Base-by-base conservation (phyloP, 2,329 filamentous ascomycete species). In the Parastagonospora avenae region DNA sequence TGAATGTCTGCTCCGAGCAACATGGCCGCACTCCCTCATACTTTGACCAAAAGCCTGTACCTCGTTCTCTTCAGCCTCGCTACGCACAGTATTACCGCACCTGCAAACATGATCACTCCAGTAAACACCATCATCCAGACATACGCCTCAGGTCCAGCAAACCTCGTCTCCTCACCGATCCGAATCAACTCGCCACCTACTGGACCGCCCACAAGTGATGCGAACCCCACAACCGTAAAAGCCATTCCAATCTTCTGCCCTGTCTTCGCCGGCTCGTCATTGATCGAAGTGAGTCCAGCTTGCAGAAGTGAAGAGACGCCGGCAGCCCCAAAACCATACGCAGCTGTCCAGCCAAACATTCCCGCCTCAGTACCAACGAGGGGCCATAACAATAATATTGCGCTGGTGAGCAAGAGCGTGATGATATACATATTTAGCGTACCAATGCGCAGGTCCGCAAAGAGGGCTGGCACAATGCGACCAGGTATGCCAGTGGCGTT, bases 381-480 rank as follows among this genome's bases (percentile, higher is more conserved):
- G 19, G 19, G 19, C 19, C 19, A 24, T 3, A 24, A 24, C 19
- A 24, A 24, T 5, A 24, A 24, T 24, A 24, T 24, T 5, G 19
- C 19, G 19, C 19, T 24, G 19, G 19, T 24, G 5, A 24, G 19
- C 19, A 24, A 24, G 19, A 24, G 19, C 19, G 19, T 24, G 19
- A 24, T 24, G 81, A 38, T 85, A 67, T 0, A 80, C 74, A 1
- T 83, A 63, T 50, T 54, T 64, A 71, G 74, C 63, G 85, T 1
- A 80, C 82, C 11, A 14, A 52, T 8, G 7, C 36, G 31, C 2
- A 16, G 16, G 24, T 56, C 46, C 2, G 46, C 53, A 12, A 29
- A 15, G 4, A 44, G 85, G 50, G 47, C 76, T 74, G 27, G 79
- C 79, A 0, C 78, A 75, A 8, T 82, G 51, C 2, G 81, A 67